Evolutionary conservation across 2,329 filamentous ascomycete genomes (phyloP).

Genomic region (Waltergamsia citrina): DNA sequence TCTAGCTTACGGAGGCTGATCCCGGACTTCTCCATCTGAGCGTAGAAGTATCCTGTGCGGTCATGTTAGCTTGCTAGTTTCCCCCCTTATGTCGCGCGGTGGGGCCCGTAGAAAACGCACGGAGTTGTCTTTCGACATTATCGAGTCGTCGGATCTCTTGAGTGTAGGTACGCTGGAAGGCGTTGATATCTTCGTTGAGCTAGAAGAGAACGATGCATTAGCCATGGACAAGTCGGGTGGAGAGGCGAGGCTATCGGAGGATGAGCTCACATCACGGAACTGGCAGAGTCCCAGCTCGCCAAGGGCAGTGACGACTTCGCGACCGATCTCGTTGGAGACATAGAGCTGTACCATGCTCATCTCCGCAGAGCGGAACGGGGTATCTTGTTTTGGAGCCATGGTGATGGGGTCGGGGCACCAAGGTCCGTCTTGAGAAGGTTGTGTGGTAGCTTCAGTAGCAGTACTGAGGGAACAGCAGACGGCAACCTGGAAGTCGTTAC

Average conservation of each 20-base stretch:
- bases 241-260: constrained; percentile 6
- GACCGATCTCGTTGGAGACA: constrained; percentile 96
- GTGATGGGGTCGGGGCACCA: constrained; percentile 13
- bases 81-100: background rate
- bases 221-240: background rate
- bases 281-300: constrained; percentile 95
- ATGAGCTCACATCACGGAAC: constrained; percentile 78
- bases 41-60: constrained; percentile 81
- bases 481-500: constrained; percentile 4
- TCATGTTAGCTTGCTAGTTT: constrained; percentile 16
- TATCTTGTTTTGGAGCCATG: constrained; percentile 69
- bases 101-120: constrained; percentile 42
- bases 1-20: constrained; percentile 85
- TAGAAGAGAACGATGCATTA: constrained; percentile 29
- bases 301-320: constrained; percentile 92
- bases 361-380: constrained; percentile 98
- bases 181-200: constrained; percentile 87
- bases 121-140: constrained; percentile 95
- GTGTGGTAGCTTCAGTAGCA: constrained; percentile 1
- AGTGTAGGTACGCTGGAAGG: constrained; percentile 95
- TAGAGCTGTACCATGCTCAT: constrained; percentile 99
- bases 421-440: constrained; percentile 13
- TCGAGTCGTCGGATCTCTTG: constrained; percentile 95
- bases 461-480: no score
- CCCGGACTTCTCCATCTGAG: constrained; percentile 88